Base-by-base conservation (phyloP, 192 early-diverging fungal species). In the Gryganskiella cystojenkinii region DNA sequence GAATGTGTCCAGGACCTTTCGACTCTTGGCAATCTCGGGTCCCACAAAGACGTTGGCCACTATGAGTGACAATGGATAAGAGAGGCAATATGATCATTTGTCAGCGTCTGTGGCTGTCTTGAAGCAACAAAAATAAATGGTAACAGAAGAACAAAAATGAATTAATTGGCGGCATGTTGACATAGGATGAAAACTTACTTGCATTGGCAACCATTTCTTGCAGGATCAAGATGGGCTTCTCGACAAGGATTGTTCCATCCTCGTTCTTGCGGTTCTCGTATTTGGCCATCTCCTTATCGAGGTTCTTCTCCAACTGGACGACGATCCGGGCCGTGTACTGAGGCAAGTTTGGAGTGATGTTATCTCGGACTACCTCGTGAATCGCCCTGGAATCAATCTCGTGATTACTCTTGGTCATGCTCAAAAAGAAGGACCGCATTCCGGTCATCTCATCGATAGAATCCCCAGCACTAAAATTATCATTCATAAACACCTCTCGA, bases 121-220 rank as follows among this genome's bases (percentile, higher is more conserved):
- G 19, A 50, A 50, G 15, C 19, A 13, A 40, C 13, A 13, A 13
- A 40, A 40, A 40, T 5, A 40, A 40, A 40, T 5, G 37, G 13
- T 24, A n/a, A 19, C 22, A 24, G 47, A 6, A 24, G 4, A 22
- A 15, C 2, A 25, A 64, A 63, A 15, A 31, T 10, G 24, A 15
- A n/a, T n/a, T n/a, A n/a, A n/a, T n/a, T n/a, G n/a, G n/a, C n/a
- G n/a, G n/a, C n/a, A n/a, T n/a, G n/a, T n/a, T n/a, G n/a, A n/a
- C n/a, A n/a, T n/a, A 42, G n/a, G 19, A 56, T 50, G 30, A 35
- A 51, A 33, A 62, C 64, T 27, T 73, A 74, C 81, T 79, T 40
- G 75, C 70, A 17, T 57, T 70, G 45, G 81, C 64, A 35, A 82
- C 62, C 67, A 79, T 79, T 15, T 67, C 54, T 46, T 68, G 56